Conservation (phyloP, 345 rosid species). For the Eucalyptus curtisii region DNA sequence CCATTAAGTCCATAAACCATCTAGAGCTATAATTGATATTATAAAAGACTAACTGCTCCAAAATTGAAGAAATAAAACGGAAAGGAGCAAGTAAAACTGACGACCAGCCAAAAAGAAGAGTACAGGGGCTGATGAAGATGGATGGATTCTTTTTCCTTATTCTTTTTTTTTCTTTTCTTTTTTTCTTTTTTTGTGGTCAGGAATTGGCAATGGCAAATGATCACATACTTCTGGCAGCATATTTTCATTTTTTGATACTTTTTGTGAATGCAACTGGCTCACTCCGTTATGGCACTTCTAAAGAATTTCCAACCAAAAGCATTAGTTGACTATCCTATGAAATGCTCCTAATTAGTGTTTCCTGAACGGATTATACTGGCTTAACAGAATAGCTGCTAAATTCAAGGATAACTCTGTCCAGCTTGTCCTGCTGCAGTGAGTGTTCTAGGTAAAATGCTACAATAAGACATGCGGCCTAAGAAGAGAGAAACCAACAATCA, state of each 20-base stretch:
- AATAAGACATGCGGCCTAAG: neutral
- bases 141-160: neutral
- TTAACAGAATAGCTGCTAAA: neutral
- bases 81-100: too few relatives aligned
- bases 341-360: neutral
- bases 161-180: too few relatives aligned
- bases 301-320: neutral
- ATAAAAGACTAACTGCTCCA: neutral
- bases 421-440: neutral
- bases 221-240: neutral
- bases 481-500: neutral
- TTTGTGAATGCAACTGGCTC: neutral
- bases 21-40: neutral
- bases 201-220: neutral
- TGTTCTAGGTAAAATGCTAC: neutral
- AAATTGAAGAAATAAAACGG: neutral
- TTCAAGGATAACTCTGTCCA: neutral
- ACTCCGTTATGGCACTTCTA: neutral
- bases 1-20: neutral
- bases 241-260: neutral
- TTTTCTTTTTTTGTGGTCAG: neutral
- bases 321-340: neutral
- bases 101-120: neutral
- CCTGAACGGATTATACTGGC: neutral
- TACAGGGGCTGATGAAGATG: neutral